Conservation (phyloP, 1,284 basidiomycete genomes). For the Malassezia pachydermatis region DNA sequence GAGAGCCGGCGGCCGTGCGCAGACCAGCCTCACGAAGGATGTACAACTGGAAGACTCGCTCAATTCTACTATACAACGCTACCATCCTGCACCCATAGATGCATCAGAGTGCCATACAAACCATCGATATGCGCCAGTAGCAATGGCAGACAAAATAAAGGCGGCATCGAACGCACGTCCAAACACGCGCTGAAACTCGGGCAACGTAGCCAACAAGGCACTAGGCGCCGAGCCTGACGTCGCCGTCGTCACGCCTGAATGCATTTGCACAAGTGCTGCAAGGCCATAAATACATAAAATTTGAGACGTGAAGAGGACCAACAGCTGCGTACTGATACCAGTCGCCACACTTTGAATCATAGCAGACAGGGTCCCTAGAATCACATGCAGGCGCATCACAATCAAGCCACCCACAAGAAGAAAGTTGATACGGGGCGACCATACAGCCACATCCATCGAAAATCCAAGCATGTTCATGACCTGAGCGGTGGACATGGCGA, state of each 20-base stretch:
- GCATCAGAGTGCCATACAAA: conserved; percentile 12
- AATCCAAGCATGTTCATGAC: conserved; percentile 44
- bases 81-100: background rate
- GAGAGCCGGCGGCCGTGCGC: no score
- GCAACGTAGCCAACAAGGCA: conserved; percentile 47
- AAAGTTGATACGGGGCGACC: conserved; percentile 48
- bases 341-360: conserved; percentile 48
- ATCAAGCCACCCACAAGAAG: conserved; percentile 49
- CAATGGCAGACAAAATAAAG: conserved; percentile 46
- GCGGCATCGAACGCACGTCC: conserved; percentile 49
- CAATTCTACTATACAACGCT: no score
- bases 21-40: no score
- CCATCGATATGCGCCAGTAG: conserved; percentile 21
- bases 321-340: conserved; percentile 49
- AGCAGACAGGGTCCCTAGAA: conserved; percentile 46
- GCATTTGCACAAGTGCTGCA: conserved; percentile 50
- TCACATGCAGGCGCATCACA: conserved; percentile 48
- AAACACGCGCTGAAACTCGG: conserved; percentile 49
- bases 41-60: no score
- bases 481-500: conserved; percentile 44
- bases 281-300: conserved; percentile 50
- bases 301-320: conserved; percentile 50
- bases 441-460: conserved; percentile 47
- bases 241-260: conserved; percentile 19
- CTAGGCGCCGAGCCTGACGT: background rate